Evolutionary conservation across 768 basidiomycete species (phyloP).

Genomic region (Naganishia vaughanmartiniae): DNA sequence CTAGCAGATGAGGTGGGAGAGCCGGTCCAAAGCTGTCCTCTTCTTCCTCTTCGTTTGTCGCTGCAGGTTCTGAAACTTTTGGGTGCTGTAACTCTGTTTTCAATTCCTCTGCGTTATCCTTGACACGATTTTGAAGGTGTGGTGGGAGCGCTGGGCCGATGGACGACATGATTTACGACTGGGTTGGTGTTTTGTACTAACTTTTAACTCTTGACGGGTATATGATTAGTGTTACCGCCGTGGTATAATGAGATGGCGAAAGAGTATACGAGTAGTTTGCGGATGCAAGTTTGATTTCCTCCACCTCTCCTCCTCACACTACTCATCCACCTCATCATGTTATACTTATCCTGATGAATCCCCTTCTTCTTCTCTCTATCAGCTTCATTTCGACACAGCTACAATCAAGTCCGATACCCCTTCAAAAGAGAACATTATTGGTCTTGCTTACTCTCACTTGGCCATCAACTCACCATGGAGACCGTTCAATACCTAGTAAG

Average conservation of each 20-base stretch:
- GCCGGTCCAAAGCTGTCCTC: slow-evolving; percentile 71
- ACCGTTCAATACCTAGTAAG: slow-evolving; percentile 22
- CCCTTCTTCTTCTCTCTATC: not conserved
- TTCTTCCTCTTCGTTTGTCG: slow-evolving; percentile 58
- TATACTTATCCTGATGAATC: not conserved
- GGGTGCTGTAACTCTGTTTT: not conserved
- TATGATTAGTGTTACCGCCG: not conserved
- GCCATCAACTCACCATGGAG: slow-evolving; percentile 12
- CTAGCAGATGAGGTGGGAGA: slow-evolving; percentile 68
- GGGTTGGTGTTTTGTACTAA: too few species aligned
- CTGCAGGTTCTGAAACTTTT: slow-evolving; percentile 2
- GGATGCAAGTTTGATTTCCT: not conserved
- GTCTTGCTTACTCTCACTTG: too few species aligned
- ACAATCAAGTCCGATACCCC: too few species aligned
- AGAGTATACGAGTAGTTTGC: not conserved
- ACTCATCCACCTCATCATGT: not conserved
- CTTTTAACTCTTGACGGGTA: too few species aligned
- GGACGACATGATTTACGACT: slow-evolving; percentile 32
- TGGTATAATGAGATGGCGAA: not conserved
- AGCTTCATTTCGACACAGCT: too few species aligned
- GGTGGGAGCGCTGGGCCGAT: slow-evolving; percentile 53
- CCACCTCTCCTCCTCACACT: not conserved
- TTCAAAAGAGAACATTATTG: too few species aligned
- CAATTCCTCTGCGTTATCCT: too few species aligned
- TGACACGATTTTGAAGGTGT: slow-evolving; percentile 40